A percentile compares a stretch with the other conserved stretches of the same genome.
Evolutionary conservation across 2,329 filamentous ascomycete species (phyloP).

Genomic region (Fusarium drepaniforme): DNA sequence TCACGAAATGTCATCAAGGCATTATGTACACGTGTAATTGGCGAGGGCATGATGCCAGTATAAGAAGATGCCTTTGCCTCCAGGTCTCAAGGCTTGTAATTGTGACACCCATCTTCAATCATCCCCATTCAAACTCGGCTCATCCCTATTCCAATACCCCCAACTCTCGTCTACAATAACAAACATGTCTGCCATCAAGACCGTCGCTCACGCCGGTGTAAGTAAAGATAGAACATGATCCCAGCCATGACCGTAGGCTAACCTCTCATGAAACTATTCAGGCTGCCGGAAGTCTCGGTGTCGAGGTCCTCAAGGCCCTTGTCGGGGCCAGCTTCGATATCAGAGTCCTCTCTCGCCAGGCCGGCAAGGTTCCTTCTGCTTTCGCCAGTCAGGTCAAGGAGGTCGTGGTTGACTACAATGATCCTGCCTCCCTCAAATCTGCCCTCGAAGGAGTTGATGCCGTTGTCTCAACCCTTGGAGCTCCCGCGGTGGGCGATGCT

Average conservation of each 20-base stretch:
- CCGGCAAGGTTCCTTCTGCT: slow-evolving; percentile 5
- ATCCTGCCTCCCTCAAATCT: slow-evolving; percentile 6
- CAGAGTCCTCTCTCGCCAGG: slow-evolving; percentile 1
- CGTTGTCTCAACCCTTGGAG: slow-evolving; percentile 10
- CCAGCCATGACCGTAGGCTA: background rate
- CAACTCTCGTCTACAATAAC: background rate
- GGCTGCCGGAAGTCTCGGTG: slow-evolving; percentile 7
- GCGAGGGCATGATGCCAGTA: background rate
- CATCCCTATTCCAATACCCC: background rate
- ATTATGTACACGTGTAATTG: background rate
- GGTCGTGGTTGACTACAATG: slow-evolving; percentile 3
- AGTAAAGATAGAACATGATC: background rate
- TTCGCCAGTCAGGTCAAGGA: slow-evolving; percentile 10
- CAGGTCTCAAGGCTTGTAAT: background rate
- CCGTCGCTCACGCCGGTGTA: slow-evolving; percentile 12
- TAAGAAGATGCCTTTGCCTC: background rate
- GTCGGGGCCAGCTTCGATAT: background rate
- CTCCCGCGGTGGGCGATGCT: background rate
- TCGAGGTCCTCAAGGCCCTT: slow-evolving; percentile 6
- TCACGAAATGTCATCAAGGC: slow-evolving; percentile 5
- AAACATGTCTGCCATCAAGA: slow-evolving; percentile 11
- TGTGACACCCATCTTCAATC: background rate
- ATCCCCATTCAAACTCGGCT: background rate
- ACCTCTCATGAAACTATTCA: background rate
- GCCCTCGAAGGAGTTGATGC: slow-evolving; percentile 8